These are phyloP conservation scores for Phaeosphaeria sp. DNA, from an alignment of 2,329 filamentous ascomycete species.

Conservation along the genomic window DNA sequence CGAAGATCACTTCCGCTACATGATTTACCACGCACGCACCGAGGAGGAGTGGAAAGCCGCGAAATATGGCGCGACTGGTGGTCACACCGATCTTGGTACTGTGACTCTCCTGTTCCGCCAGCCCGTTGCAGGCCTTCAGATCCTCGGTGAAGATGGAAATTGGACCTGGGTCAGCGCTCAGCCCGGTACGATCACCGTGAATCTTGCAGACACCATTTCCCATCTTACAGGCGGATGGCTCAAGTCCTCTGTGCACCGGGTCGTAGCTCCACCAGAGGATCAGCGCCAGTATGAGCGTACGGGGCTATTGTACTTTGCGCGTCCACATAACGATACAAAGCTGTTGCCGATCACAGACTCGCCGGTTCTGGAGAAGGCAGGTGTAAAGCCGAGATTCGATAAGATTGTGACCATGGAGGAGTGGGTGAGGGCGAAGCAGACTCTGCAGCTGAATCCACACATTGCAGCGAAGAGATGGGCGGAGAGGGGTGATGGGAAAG, in stretches of 20 bases:
- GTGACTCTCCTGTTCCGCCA: conserved; percentile 66
- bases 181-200: conserved; percentile 51
- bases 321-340: conserved; percentile 49
- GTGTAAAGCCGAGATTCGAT: conserved; percentile 45
- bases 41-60: conserved; percentile 54
- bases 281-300: conserved; percentile 58
- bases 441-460: conserved; percentile 30
- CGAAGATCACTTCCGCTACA: conserved; percentile 69
- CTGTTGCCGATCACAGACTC: conserved; percentile 48
- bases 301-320: conserved; percentile 60
- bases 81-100: conserved; percentile 64
- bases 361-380: conserved; percentile 42
- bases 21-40: conserved; percentile 62
- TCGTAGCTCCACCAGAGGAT: conserved; percentile 57
- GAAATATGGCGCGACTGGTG: conserved; percentile 54
- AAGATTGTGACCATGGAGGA: conserved; percentile 51
- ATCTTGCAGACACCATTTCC: conserved; percentile 50
- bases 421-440: conserved; percentile 35
- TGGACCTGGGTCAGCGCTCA: conserved; percentile 53
- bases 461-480: conserved; percentile 31
- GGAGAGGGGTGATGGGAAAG: conserved; percentile 31
- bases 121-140: conserved; percentile 64
- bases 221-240: conserved; percentile 52
- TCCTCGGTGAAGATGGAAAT: conserved; percentile 50
- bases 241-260: conserved; percentile 58